Evolutionary conservation across 2,329 filamentous ascomycete species (phyloP).

Genomic region (Pyrenophora graminea): DNA sequence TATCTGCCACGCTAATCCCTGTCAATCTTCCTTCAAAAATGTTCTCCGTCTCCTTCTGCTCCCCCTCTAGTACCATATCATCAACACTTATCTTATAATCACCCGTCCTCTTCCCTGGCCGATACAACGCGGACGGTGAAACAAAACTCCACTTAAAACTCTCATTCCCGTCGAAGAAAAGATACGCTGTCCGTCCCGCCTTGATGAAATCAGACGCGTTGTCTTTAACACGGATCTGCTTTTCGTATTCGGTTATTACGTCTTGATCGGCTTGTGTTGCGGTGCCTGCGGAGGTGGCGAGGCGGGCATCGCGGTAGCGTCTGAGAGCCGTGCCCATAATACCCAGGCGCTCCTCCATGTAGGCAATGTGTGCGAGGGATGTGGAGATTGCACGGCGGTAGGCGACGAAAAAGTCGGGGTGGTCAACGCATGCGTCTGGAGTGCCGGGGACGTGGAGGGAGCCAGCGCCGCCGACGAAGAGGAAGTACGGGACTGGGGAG

Average conservation of each 20-base stretch:
- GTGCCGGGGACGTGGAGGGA: slow-evolving; percentile 37
- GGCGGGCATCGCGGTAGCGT: slow-evolving; percentile 32
- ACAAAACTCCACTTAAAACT: slow-evolving; percentile 43
- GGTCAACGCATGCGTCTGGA: slow-evolving; percentile 30
- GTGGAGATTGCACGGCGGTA: slow-evolving; percentile 42
- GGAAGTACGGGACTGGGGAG: slow-evolving; percentile 35
- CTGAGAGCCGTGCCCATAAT: slow-evolving; percentile 34
- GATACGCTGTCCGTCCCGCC: slow-evolving; percentile 39
- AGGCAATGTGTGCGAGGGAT: slow-evolving; percentile 40
- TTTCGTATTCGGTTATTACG: slow-evolving; percentile 31
- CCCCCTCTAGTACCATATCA: slow-evolving; percentile 36
- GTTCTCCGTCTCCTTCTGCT: slow-evolving; percentile 26
- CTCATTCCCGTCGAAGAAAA: slow-evolving; percentile 45
- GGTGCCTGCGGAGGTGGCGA: slow-evolving; percentile 20
- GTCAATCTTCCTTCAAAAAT: slow-evolving; percentile 39
- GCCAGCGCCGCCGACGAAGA: slow-evolving; percentile 44
- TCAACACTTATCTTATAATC: slow-evolving; percentile 40
- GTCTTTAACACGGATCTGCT: slow-evolving; percentile 27
- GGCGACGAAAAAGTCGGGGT: slow-evolving; percentile 42
- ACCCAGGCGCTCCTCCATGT: slow-evolving; percentile 43
- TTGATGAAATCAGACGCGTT: slow-evolving; percentile 38
- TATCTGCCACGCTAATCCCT: slow-evolving; percentile 41
- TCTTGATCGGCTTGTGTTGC: slow-evolving; percentile 22
- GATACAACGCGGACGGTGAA: slow-evolving; percentile 39
- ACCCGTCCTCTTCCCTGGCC: slow-evolving; percentile 40